These are phyloP conservation scores for Kwoniella newhampshirensis DNA, from an alignment of 768 basidiomycete species.

Conservation along the genomic window DNA sequence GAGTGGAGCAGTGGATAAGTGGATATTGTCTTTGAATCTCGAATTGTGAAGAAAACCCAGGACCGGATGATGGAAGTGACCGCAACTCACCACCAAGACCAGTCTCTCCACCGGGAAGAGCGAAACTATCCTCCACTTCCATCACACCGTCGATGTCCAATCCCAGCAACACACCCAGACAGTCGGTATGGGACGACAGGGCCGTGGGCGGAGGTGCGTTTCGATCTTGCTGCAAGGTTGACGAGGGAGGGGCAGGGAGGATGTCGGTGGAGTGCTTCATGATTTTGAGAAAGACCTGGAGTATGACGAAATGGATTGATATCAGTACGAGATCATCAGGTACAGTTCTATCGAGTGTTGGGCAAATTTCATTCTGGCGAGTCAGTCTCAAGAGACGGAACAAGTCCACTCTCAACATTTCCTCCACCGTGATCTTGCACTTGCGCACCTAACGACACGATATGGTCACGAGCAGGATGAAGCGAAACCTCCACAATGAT, in stretches of 20 bases:
- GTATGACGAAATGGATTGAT: no score
- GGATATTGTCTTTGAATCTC: no score
- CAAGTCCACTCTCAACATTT: no score
- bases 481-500: no score
- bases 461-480: background rate
- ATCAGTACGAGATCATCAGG: no score
- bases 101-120: slow-evolving; percentile 48
- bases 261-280: slow-evolving; percentile 82
- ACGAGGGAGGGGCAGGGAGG: slow-evolving; percentile 57
- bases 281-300: slow-evolving; percentile 91
- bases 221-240: slow-evolving; percentile 37
- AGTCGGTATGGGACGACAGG: slow-evolving; percentile 52
- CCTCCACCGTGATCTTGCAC: no score
- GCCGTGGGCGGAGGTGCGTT: slow-evolving; percentile 44
- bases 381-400: no score
- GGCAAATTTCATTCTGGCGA: no score
- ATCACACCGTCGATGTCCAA: slow-evolving; percentile 87
- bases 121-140: slow-evolving; percentile 62
- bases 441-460: background rate
- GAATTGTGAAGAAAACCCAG: no score
- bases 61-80: no score
- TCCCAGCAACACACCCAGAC: slow-evolving; percentile 82
- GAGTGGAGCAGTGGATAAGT: background rate
- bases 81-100: slow-evolving; percentile 40
- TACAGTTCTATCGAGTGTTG: no score